Base-by-base conservation (phyloP, 805 yeast genomes). In the Metschnikowia amazonensis region DNA sequence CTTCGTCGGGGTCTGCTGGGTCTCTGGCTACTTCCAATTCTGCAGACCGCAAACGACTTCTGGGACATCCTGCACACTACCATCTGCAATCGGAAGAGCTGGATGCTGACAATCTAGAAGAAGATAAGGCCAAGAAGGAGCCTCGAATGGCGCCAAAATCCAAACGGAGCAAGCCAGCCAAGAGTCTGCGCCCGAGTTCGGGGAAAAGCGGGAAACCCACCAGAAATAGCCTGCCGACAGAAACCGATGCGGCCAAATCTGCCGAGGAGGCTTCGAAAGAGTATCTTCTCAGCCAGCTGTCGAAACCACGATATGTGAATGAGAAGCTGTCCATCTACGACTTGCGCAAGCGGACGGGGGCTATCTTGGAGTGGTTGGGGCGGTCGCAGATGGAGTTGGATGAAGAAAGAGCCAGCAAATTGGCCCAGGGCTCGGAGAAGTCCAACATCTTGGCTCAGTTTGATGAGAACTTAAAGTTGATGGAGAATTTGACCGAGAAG, bases 291-390 rank as follows among this genome's bases (percentile, higher is more conserved):
- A 80, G 76, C 50, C 86, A 84, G 60, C 86, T 92, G 2, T 82
- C 88, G 38, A 85, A 81, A 55, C 97, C 98, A 11, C 78, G 96
- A 45, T 70, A 81, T 36, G 97, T 96, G 5, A 84, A 84, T 47
- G 81, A 82, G 17, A 77, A 88, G 44, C 79, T 86, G 3, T 78
- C 89, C 3, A 64, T 90, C 49, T 77, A 79, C 55, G 99, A 92
- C 63, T 84, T 92, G 87, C 78, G 89, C 46, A 81, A 88, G 58
- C 76, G 99, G 48, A 86, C 89, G 1, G 84, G 88, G 2, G 95
- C 97, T 1, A 92, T 92, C 17, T 68, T 92, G 56, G 98, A 94
- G 65, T 94, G 90, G 75, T 77, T 92, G 21, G 88, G 90, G 10
- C 75, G 96, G 43, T 86, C 95, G 1, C 96, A 89, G 63, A 65